phyloP scores from a whole-genome alignment of 2,329 filamentous ascomycete species.

The Fusarium nematophilum region DNA sequence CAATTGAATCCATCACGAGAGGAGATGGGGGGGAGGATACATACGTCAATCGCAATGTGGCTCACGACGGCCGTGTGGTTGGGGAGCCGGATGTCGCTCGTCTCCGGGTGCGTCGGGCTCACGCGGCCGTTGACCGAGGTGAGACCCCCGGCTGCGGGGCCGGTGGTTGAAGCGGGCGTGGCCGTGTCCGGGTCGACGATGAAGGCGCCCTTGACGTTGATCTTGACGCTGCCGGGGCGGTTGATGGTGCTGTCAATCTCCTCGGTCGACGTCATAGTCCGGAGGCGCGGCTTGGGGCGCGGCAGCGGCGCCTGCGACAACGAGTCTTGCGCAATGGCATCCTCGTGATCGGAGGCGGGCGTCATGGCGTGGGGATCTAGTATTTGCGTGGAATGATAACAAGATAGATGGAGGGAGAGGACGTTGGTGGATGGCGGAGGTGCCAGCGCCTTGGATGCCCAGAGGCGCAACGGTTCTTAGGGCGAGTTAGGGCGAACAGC shows the following conservation, averaged over 20 bases:
- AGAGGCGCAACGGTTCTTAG: constrained; percentile 9
- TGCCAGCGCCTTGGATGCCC: neutral
- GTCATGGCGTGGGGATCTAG: constrained; percentile 30
- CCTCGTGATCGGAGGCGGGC: constrained; percentile 41
- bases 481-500: constrained; percentile 4
- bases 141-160: constrained; percentile 36
- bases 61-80: constrained; percentile 96
- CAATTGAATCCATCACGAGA: constrained; percentile 15
- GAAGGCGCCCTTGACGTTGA: constrained; percentile 96
- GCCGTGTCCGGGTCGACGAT: constrained; percentile 86
- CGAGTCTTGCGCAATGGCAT: constrained; percentile 29
- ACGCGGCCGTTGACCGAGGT: constrained; percentile 54
- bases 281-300: constrained; percentile 38
- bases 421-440: constrained; percentile 20
- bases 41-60: constrained; percentile 95
- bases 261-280: constrained; percentile 60
- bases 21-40: constrained; percentile 48
- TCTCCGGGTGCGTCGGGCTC: constrained; percentile 70
- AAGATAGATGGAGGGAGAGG: neutral
- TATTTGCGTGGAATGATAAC: neutral
- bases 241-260: constrained; percentile 71
- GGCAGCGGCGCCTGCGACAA: constrained; percentile 21
- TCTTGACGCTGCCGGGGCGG: constrained; percentile 80
- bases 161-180: constrained; percentile 58
- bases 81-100: constrained; percentile 93